Evolutionary conservation across 805 yeast genomes (phyloP).

Genomic region (Lachancea sp.): DNA sequence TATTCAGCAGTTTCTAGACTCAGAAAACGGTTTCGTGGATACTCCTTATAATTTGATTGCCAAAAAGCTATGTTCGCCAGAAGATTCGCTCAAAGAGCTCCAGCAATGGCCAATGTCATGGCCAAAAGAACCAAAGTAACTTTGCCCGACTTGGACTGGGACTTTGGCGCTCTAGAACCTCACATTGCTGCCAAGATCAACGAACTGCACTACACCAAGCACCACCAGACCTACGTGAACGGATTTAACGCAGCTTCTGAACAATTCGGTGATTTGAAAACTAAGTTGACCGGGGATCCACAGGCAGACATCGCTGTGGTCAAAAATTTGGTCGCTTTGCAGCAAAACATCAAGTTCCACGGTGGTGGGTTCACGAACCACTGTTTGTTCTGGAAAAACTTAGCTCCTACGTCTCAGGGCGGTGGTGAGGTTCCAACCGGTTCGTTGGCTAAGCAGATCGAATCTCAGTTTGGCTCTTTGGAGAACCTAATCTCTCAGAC

Average conservation of each 20-base stretch:
- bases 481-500: conserved; percentile 60
- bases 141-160: conserved; percentile 78
- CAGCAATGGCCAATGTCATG: conserved; percentile 3
- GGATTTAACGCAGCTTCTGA: conserved; percentile 77
- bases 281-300: conserved; percentile 51
- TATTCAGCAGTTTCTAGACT: too few species aligned
- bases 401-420: conserved; percentile 66
- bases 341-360: conserved; percentile 78
- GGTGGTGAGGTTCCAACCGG: conserved; percentile 65
- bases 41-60: too few species aligned
- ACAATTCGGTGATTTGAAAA: conserved; percentile 60
- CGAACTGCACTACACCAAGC: conserved; percentile 82
- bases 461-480: conserved; percentile 60
- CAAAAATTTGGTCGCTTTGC: conserved; percentile 39
- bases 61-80: conserved; percentile 5
- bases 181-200: conserved; percentile 79
- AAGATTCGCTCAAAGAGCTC: conserved; percentile 7
- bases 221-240: conserved; percentile 86
- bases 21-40: too few species aligned
- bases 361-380: conserved; percentile 92
- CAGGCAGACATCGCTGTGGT: conserved; percentile 31
- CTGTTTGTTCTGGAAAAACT: conserved; percentile 78
- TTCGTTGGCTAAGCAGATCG: conserved; percentile 52
- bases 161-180: conserved; percentile 82
- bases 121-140: conserved; percentile 54